Base-by-base conservation (phyloP, 805 yeast species). In the Tetrapisispora phaffii region DNA sequence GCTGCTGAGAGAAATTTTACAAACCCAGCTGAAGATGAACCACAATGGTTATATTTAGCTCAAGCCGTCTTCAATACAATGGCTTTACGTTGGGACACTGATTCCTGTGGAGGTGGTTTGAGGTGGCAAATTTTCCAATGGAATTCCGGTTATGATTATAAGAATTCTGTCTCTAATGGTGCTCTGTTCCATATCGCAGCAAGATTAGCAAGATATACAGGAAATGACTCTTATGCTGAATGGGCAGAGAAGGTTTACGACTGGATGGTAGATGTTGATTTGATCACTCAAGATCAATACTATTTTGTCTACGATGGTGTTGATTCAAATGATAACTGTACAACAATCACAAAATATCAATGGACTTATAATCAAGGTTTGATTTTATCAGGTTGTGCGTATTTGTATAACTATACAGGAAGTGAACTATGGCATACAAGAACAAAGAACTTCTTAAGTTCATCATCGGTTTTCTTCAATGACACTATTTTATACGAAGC, bases 101-200 rank as follows among this genome's bases (percentile, higher is more conserved):
- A 70, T 45, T 41, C 60, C 5, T 90, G 98, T 68, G 75, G 72
- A 37, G 97, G 98, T 47, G 97, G 98, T 1, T 68, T 90, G 49
- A 74, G 97, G 65, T 90, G 97, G 97, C 97, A 90, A 70, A 90
- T 90, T 57, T 90, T 82, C 69, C 74, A 81, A 46, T 89, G 96
- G 95, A 90, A 90, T 62, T 74, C 86, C 7, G 98, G 97, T 50
- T 90, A 88, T 62, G 84, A 85, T 63, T 90, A 90, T 66, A 90
- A 90, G 65, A 90, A 90, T 63, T 70, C 96, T 32, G 86, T 89
- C 47, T 74, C 94, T n/a, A 89, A 86, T 63, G 97, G 95, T 23
- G 85, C 89, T 41, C 69, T 89, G 45, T 88, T 89, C 75, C 87
- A 86, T 54, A 61, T 89, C 34, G 94, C 85, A 16, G 93, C 96